Evolutionary conservation across 108 stramenopile genomes (phyloP).

Genomic region (Bacterosira constricta): DNA sequence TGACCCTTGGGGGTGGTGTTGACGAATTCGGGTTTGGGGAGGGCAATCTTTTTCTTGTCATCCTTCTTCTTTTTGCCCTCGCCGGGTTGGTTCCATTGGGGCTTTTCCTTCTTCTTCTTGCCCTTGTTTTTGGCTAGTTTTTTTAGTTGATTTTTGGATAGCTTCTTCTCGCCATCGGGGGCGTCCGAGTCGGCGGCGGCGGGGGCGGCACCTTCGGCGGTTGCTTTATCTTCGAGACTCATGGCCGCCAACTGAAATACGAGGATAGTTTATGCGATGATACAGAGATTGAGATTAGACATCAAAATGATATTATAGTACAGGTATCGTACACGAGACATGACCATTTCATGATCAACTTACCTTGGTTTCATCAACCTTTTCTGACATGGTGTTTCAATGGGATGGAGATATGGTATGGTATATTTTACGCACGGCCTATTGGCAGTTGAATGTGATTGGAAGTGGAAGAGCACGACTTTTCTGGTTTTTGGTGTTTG

Average conservation of each 20-base stretch:
- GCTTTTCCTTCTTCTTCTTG: constrained; percentile 74
- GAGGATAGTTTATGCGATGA: neutral
- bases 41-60: constrained; percentile 37
- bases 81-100: constrained; percentile 73
- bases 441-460: too few species aligned
- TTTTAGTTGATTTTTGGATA: constrained; percentile 85
- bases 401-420: too few species aligned
- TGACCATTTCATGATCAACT: neutral
- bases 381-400: constrained; percentile 10
- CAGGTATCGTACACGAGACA: neutral
- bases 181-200: neutral
- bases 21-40: constrained; percentile 62
- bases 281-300: neutral
- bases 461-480: too few species aligned
- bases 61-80: constrained; percentile 64
- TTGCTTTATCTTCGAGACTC: constrained; percentile 26
- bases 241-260: constrained; percentile 23
- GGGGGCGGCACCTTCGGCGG: neutral
- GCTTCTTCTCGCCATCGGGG: constrained; percentile 25
- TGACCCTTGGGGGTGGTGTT: constrained; percentile 88
- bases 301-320: neutral
- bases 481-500: too few species aligned
- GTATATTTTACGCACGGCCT: neutral
- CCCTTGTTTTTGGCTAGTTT: constrained; percentile 82
- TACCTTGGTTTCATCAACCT: constrained; percentile 29